Evolutionary conservation across 768 basidiomycete species (phyloP), one percentile per base, ranked within the genome.

Genomic region (Hygrophoropsis aurantiaca): DNA sequence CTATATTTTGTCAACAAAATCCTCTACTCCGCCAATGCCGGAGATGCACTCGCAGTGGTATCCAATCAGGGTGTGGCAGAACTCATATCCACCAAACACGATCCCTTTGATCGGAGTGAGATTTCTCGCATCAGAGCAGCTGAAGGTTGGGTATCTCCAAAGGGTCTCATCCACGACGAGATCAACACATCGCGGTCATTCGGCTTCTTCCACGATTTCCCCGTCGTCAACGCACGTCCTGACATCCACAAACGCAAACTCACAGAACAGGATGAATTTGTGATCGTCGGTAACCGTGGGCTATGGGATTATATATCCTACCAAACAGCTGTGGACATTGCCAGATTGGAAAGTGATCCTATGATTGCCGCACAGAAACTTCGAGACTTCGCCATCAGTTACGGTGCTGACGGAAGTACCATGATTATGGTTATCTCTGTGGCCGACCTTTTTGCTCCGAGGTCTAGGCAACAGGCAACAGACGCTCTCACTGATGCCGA

Each of bases 371-470:
- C 97, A 0, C 94, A 97, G 71, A 98, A 97, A 71, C 68, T 99
- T 34, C 81, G 97, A 40, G 97, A 99, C 64, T 90, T 97, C 52
- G 93, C 97, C 7, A 90, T 99, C 60, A 92, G 91, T 56, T 97
- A 97, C 66, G 97, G 97, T 2, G 91, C 94, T 15, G 84, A 89
- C 45, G 91, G 90, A 11, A 90, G 85, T 51, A 88, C 87, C 40
- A 97, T 98, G 94, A 94, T 98, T 69, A 98, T 98, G 95, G 93
- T 97, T 27, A 81, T 98, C 55, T 81, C 81, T 41, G 74, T 97
- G 18, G 81, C 79, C 8, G 92, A 90, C 59, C 72, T 94, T 25
- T 90, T 94, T 71, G 69, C 69, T 16, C 65, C 62, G n/a, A 72
- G 79, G 23, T 67, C 72, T 1, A 72, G 75, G 32, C 78, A 78